phyloP scores from a whole-genome alignment of 192 early-diverging fungal genomes.

The Rhizoclosmatium sp. region DNA sequence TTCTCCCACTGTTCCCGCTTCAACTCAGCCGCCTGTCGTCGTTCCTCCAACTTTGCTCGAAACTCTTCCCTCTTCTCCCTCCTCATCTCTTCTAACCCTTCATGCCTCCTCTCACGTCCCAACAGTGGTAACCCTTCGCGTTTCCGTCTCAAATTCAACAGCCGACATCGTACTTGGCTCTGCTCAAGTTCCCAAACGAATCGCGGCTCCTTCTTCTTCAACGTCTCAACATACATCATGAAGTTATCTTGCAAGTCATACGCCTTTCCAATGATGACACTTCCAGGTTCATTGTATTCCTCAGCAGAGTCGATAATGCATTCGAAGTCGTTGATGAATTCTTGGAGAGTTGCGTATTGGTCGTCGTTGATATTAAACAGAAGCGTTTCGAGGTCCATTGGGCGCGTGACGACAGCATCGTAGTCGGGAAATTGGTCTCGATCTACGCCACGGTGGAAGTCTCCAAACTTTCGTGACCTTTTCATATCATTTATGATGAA shows the following conservation, averaged over 20 bases:
- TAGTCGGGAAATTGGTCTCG: constrained; percentile 56
- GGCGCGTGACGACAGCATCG: constrained; percentile 49
- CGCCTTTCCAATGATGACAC: constrained; percentile 35
- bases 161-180: constrained; percentile 12
- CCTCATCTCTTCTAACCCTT: not conserved
- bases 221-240: constrained; percentile 27
- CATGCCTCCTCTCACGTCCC: constrained; percentile 2
- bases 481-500: constrained; percentile 61
- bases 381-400: constrained; percentile 63
- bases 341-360: constrained; percentile 44
- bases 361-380: constrained; percentile 51
- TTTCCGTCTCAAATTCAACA: constrained; percentile 24
- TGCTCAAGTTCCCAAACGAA: constrained; percentile 39
- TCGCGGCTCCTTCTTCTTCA: constrained; percentile 17
- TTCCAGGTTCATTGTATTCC: constrained; percentile 27
- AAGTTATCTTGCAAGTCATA: constrained; percentile 33
- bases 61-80: not conserved
- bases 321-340: constrained; percentile 55
- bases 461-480: constrained; percentile 49
- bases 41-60: not conserved
- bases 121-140: constrained; percentile 7
- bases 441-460: constrained; percentile 58
- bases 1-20: not conserved
- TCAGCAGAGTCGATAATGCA: constrained; percentile 45
- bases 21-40: not conserved